A percentile compares a stretch with the other conserved stretches of the same genome.
Evolutionary conservation across 2,329 filamentous ascomycete species (phyloP).

Genomic region (Saccharata proteae): DNA sequence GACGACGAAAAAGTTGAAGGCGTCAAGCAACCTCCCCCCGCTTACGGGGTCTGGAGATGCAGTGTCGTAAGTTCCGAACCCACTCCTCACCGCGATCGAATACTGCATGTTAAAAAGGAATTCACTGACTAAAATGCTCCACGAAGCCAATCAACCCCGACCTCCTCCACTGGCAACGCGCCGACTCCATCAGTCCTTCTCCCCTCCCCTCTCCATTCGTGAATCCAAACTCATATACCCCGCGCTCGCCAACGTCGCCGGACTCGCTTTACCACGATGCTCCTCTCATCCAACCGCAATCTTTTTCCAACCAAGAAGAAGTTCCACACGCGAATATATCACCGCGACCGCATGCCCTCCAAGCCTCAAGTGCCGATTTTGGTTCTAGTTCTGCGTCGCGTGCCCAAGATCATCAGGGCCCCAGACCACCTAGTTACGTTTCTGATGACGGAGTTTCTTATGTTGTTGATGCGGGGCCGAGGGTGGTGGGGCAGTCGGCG

Average conservation of each 20-base stretch:
- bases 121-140: constrained; percentile 6
- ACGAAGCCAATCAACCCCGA: constrained; percentile 63
- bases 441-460: constrained; percentile 67
- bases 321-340: no score
- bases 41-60: constrained; percentile 74
- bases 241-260: no score
- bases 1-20: constrained; percentile 31
- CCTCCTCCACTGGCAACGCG: constrained; percentile 68
- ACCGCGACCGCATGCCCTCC: no score
- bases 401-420: background rate
- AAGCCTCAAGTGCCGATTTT: background rate
- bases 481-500: constrained; percentile 12
- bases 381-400: background rate
- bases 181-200: constrained; percentile 10
- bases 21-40: constrained; percentile 51
- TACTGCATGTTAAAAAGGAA: background rate
- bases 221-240: no score
- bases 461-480: constrained; percentile 51
- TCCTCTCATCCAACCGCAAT: no score
- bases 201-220: background rate
- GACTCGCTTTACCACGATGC: no score
- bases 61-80: constrained; percentile 53
- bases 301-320: no score
- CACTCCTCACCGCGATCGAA: background rate
- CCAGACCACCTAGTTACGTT: constrained; percentile 60